Evolutionary conservation across 768 basidiomycete genomes (phyloP).

Genomic region (Atractiella rhizophila): DNA sequence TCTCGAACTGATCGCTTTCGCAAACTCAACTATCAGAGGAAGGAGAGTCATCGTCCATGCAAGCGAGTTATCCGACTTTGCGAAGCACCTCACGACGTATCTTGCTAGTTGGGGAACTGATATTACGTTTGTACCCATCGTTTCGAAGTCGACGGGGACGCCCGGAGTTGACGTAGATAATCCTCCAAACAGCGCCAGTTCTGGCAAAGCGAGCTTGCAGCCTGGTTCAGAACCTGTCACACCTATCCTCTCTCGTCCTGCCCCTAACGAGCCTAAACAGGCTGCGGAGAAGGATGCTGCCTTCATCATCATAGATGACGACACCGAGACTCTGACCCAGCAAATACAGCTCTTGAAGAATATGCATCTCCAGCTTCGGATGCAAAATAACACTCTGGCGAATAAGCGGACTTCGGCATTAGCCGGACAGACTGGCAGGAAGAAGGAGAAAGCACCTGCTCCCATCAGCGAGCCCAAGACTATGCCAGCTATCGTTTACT

Average conservation of each 20-base stretch:
- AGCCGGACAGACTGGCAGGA: conserved; percentile 31
- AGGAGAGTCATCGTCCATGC: conserved; percentile 65
- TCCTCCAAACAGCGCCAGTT: neutral
- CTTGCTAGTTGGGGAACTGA: conserved; percentile 89
- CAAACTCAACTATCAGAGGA: conserved; percentile 46
- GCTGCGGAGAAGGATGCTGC: conserved; percentile 11
- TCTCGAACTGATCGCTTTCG: conserved; percentile 50
- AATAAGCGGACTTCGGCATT: conserved; percentile 14
- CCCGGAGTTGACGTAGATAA: neutral
- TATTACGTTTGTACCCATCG: conserved; percentile 38
- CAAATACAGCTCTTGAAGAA: conserved; percentile 42
- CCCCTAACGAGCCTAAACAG: neutral
- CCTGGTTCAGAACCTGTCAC: neutral
- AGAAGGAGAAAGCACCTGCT: conserved; percentile 34
- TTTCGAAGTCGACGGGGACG: conserved; percentile 16
- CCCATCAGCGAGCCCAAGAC: conserved; percentile 1
- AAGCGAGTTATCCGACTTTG: conserved; percentile 62
- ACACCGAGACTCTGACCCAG: conserved; percentile 51
- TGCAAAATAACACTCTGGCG: conserved; percentile 9
- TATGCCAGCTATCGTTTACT: conserved; percentile 45
- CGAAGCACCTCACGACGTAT: conserved; percentile 75
- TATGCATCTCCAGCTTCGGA: conserved; percentile 11
- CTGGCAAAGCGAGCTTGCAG: neutral
- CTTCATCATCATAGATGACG: conserved; percentile 81
- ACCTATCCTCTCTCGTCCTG: neutral